A percentile compares a stretch with the other conserved stretches of the same genome.
These are phyloP conservation scores for Rhizopus delemar DNA, from an alignment of 371 early-diverging fungal genomes.

Conservation along the genomic window DNA sequence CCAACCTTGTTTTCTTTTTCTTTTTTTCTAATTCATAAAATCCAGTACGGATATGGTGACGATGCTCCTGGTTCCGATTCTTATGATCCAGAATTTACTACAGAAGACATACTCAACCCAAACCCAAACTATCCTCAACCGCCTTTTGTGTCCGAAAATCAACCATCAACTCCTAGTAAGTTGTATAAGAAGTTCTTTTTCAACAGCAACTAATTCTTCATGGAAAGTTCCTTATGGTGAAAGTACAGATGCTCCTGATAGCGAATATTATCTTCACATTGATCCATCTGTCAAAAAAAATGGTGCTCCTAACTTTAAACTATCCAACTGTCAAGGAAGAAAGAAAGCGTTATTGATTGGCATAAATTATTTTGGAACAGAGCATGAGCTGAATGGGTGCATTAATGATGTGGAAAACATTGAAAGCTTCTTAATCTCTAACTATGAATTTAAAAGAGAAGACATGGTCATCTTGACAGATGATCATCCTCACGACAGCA, in stretches of 20 bases:
- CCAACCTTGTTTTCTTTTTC: too few species aligned
- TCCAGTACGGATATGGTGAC: constrained; percentile 13
- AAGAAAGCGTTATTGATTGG: constrained; percentile 88
- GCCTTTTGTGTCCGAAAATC: constrained; percentile 24
- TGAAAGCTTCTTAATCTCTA: constrained; percentile 64
- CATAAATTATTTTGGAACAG: constrained; percentile 85
- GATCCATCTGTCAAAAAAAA: constrained; percentile 28
- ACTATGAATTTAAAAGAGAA: constrained; percentile 67
- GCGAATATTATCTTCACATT: constrained; percentile 32
- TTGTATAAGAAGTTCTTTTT: background rate
- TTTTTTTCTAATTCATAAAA: background rate
- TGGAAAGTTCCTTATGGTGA: constrained; percentile 29
- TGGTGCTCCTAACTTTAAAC: constrained; percentile 43
- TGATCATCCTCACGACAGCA: constrained; percentile 64
- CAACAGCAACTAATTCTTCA: too few species aligned
- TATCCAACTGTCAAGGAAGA: constrained; percentile 71
- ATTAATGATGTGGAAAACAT: constrained; percentile 91
- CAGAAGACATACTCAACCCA: constrained; percentile 12
- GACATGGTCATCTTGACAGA: constrained; percentile 87
- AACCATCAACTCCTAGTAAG: constrained; percentile 30
- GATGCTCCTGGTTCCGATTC: constrained; percentile 16
- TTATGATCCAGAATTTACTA: constrained; percentile 21
- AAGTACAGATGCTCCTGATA: constrained; percentile 3
- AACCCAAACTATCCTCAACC: constrained; percentile 33
- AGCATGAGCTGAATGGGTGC: constrained; percentile 73